These are phyloP conservation scores for Aaosphaeria arxii DNA, from an alignment of 2,329 filamentous ascomycete genomes.

Conservation along the genomic window DNA sequence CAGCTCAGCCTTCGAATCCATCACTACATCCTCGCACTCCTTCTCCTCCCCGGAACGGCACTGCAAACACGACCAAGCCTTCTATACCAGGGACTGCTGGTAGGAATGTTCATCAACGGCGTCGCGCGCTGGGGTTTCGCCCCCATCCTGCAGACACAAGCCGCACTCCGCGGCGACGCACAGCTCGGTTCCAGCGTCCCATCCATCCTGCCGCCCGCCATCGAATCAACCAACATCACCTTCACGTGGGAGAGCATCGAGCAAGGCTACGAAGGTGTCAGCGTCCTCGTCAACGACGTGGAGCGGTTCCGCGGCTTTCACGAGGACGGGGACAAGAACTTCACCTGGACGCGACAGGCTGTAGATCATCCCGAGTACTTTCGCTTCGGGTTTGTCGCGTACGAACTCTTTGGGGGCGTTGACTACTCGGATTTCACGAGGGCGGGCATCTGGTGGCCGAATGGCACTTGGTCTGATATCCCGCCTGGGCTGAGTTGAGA, in stretches of 20 bases:
- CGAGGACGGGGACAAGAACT: slow-evolving; percentile 52
- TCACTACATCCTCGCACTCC: slow-evolving; percentile 88
- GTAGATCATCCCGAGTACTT: slow-evolving; percentile 29
- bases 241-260: slow-evolving; percentile 43
- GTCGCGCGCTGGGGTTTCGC: slow-evolving; percentile 93
- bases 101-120: slow-evolving; percentile 92
- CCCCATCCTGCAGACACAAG: slow-evolving; percentile 77
- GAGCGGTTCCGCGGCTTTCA: slow-evolving; percentile 70
- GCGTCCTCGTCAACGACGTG: slow-evolving; percentile 80
- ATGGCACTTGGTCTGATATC: slow-evolving; percentile 29
- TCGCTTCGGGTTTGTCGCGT: slow-evolving; percentile 32
- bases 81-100: slow-evolving; percentile 83
- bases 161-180: slow-evolving; percentile 58
- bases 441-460: slow-evolving; percentile 28
- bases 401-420: slow-evolving; percentile 25
- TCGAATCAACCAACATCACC: slow-evolving; percentile 47
- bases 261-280: slow-evolving; percentile 67
- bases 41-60: slow-evolving; percentile 83
- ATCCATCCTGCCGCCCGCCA: slow-evolving; percentile 26
- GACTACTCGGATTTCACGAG: slow-evolving; percentile 32
- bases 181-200: slow-evolving; percentile 59
- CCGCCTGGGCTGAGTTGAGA: slow-evolving; percentile 13
- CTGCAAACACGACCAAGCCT: slow-evolving; percentile 83
- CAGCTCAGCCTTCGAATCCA: slow-evolving; percentile 80
- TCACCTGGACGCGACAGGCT: slow-evolving; percentile 57